Percentiles rank a stretch among this genome's conserved stretches.
phyloP scores from a whole-genome alignment of 768 basidiomycete genomes.

The Guyanaporus albipodus region DNA sequence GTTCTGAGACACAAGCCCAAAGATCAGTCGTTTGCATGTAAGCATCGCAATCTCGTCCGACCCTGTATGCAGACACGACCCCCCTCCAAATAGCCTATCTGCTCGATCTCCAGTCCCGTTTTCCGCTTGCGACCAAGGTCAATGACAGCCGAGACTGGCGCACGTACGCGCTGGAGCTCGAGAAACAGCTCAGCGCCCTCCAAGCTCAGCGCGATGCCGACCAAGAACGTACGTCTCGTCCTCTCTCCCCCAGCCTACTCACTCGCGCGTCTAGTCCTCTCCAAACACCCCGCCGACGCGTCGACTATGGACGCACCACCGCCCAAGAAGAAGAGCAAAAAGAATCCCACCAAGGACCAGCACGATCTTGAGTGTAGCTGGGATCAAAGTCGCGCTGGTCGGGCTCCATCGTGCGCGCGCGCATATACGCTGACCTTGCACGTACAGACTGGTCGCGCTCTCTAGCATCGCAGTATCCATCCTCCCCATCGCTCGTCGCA shows the following conservation, averaged over 20 bases:
- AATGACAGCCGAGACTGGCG: constrained; percentile 16
- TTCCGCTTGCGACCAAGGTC: constrained; percentile 13
- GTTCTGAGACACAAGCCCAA: constrained; percentile 25
- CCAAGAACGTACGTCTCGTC: constrained; percentile 18
- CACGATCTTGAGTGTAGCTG: constrained; percentile 19
- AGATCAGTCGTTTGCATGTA: constrained; percentile 24
- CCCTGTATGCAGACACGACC: background rate
- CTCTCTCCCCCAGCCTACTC: background rate
- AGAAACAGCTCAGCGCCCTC: constrained; percentile 19
- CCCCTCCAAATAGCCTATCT: constrained; percentile 22
- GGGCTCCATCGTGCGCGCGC: background rate
- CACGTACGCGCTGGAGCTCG: constrained; percentile 29
- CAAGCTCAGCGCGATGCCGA: constrained; percentile 22
- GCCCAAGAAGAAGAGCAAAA: constrained; percentile 28
- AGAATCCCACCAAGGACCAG: constrained; percentile 13
- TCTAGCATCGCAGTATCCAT: constrained; percentile 20
- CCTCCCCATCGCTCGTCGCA: constrained; percentile 20
- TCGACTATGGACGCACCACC: constrained; percentile 18
- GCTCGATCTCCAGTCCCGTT: constrained; percentile 25
- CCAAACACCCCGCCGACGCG: constrained; percentile 12
- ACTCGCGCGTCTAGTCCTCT: constrained; percentile 18
- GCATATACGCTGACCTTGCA: constrained; percentile 2
- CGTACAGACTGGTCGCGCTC: constrained; percentile 20
- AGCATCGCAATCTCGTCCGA: background rate
- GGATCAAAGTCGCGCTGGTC: constrained; percentile 21